phyloP scores from a whole-genome alignment of 2,329 filamentous ascomycete genomes.

The Trichoderma arundinaceum region DNA sequence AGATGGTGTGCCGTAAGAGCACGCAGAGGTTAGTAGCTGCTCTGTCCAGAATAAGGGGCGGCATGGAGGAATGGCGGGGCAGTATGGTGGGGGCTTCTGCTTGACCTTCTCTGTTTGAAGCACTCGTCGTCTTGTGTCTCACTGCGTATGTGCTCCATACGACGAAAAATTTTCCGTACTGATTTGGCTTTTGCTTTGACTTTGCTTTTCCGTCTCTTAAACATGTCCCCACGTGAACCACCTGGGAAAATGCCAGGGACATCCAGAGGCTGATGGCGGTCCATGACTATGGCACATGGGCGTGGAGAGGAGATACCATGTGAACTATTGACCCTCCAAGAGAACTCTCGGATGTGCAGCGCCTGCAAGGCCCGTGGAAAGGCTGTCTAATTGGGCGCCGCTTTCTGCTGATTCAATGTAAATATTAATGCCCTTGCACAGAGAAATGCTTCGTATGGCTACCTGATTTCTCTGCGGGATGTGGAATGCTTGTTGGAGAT shows the following conservation, averaged over 20 bases:
- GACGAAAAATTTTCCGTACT: conserved; percentile 1
- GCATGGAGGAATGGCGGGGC: not conserved
- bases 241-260: not conserved
- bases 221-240: conserved; percentile 12
- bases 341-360: not conserved
- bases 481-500: not conserved
- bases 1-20: conserved; percentile 20
- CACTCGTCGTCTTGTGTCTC: conserved; percentile 13
- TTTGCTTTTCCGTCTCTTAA: not conserved
- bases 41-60: conserved; percentile 1
- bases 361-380: not conserved
- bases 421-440: not conserved
- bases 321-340: not conserved
- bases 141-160: conserved; percentile 3
- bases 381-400: not conserved
- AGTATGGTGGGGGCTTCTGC: conserved; percentile 5
- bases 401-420: not conserved
- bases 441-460: not conserved
- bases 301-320: not conserved
- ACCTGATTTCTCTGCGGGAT: not conserved
- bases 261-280: not conserved
- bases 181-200: not conserved
- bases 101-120: conserved; percentile 8
- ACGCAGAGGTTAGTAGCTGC: not conserved
- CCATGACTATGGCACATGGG: conserved; percentile 7